These are phyloP conservation scores for Hordeum vulgare DNA, from an alignment of 176 grass and related monocot species.

Conservation along the genomic window MorexV3_pseudomolecules_assembly NC_058524.1:104527180-104527679, in stretches of 20 bases:
- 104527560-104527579: slow-evolving; percentile 88
- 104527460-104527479: slow-evolving; percentile 90
- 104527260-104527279: slow-evolving; percentile 92
- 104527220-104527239: slow-evolving; percentile 55
- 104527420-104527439: slow-evolving; percentile 15
- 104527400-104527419: slow-evolving; percentile 8
- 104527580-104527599: slow-evolving; percentile 98
- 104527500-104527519: slow-evolving; percentile 99
- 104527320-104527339: slow-evolving; percentile 99
- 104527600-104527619: slow-evolving; percentile 94
- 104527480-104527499: slow-evolving; percentile 84
- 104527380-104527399: not conserved
- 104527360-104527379: slow-evolving; percentile 61
- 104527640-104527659: not conserved
- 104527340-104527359: slow-evolving; percentile 75
- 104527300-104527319: slow-evolving; percentile 96
- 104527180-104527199: not conserved
- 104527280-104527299: slow-evolving; percentile 92
- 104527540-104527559: slow-evolving; percentile 85
- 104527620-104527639: slow-evolving; percentile 52
- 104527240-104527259: slow-evolving; percentile 89
- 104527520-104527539: slow-evolving; percentile 99
- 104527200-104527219: not conserved
- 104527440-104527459: slow-evolving; percentile 63
- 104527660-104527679: slow-evolving; percentile 1